Evolutionary conservation across 1,139 yeast genomes (phyloP), one percentile per base, ranked within the genome.

Genomic region (Kodamaea anthophila): DNA sequence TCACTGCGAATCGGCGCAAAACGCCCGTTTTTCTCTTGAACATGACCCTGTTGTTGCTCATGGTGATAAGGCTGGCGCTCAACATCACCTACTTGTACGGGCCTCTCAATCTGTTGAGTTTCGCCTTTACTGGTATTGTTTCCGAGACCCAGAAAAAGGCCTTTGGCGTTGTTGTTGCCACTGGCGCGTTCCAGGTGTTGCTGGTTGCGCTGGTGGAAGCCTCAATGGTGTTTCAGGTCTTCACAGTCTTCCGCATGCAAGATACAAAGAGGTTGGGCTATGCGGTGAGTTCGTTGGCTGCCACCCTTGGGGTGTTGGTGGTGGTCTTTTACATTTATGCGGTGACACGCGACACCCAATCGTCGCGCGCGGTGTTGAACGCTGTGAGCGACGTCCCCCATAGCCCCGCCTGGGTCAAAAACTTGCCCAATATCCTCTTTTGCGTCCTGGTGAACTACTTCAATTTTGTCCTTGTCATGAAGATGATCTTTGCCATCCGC

Each of bases 141-240:
- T 57, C 36, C 32, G 51, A 37, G 4, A 24, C 22, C 2, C 23
- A 23, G 18, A 11, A 13, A 14, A 15, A 13, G 3, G 19, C 21
- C 18, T 23, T 31, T 10, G 18, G 26, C 9, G 11, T 18, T 13
- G 22, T 23, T 3, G 25, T 32, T 4, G 83, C 82, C 1, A 61
- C 83, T 0, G 73, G 77, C 41, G 64, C 75, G 5, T 56, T 82
- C 34, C 77, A 78, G 41, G 64, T 78, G 8, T 39, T 85, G 4
- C 55, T 86, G 29, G 65, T 83, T 7, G 55, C 66, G 0, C 58
- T 74, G 8, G 70, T 88, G 29, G 82, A 85, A 48, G 35, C 60
- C 0, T 78, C 94, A 0, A 59, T 88, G 46, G 63, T 77, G 2
- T 75, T 76, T 46, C 97, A 91, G 53, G 70, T 82, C 5, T 68